A percentile compares a stretch with the other conserved stretches of the same genome.
These are phyloP conservation scores for Phytophthora ramorum DNA, from an alignment of 352 stramenopile genomes.

Conservation along the genomic window DNA sequence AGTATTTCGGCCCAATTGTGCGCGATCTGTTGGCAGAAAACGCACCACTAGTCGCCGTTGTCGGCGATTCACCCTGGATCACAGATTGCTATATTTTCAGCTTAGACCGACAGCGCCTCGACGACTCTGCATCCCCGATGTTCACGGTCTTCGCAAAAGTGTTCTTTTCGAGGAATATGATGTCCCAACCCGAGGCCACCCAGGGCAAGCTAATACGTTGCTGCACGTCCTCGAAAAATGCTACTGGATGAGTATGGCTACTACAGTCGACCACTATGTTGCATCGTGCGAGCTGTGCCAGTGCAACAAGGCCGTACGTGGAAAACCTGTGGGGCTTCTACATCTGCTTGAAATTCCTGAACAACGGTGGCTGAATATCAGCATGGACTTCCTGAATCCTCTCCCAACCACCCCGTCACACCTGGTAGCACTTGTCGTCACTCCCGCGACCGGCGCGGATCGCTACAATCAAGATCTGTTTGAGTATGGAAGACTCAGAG, in stretches of 20 bases:
- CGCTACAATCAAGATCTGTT: too few species aligned
- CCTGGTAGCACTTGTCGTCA: too few species aligned
- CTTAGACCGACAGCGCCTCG: background rate
- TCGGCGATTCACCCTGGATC: slow-evolving; percentile 7
- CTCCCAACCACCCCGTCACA: background rate
- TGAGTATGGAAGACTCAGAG: too few species aligned
- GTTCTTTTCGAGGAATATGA: slow-evolving; percentile 9
- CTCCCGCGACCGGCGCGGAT: too few species aligned
- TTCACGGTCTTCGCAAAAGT: slow-evolving; percentile 1
- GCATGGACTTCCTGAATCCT: slow-evolving; percentile 22
- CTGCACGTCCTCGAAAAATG: background rate
- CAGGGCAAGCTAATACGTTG: slow-evolving; percentile 9
- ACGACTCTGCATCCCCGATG: slow-evolving; percentile 16
- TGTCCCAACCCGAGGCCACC: background rate
- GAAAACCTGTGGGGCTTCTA: background rate
- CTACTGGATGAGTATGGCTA: slow-evolving; percentile 11
- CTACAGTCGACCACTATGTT: slow-evolving; percentile 3
- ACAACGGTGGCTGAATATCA: slow-evolving; percentile 16
- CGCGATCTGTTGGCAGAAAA: background rate
- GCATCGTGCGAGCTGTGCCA: slow-evolving; percentile 19
- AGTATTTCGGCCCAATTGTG: background rate
- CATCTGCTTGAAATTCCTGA: slow-evolving; percentile 19
- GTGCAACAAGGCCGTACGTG: slow-evolving; percentile 12
- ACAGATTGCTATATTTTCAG: slow-evolving; percentile 11
- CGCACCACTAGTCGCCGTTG: background rate